Conservation (phyloP, 1,284 basidiomycete genomes). For the Pseudozyma hubeiensis region DNA sequence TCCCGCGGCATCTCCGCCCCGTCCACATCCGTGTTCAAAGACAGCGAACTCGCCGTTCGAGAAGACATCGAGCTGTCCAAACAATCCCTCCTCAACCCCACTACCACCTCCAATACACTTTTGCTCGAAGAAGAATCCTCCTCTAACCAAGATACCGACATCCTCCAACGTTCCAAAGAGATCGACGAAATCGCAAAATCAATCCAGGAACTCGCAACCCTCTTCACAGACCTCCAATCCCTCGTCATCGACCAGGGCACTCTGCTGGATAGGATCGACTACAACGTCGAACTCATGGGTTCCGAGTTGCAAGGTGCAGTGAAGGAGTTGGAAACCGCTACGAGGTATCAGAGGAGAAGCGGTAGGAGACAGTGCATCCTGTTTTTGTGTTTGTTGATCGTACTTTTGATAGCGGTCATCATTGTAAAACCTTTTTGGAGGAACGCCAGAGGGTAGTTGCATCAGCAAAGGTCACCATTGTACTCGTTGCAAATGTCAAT, state of each 20-base stretch:
- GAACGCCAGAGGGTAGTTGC: no score
- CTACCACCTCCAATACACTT: slow-evolving; percentile 13
- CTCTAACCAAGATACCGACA: slow-evolving; percentile 20
- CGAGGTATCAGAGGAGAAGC: slow-evolving; percentile 91
- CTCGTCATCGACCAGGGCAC: slow-evolving; percentile 99
- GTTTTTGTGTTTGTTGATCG: slow-evolving; percentile 86
- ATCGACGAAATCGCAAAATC: slow-evolving; percentile 91
- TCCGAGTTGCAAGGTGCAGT: slow-evolving; percentile 85
- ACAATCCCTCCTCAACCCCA: slow-evolving; percentile 5
- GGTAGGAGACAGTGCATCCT: slow-evolving; percentile 93
- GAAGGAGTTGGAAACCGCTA: slow-evolving; percentile 84
- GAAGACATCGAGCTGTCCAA: slow-evolving; percentile 63
- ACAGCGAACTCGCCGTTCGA: slow-evolving; percentile 54
- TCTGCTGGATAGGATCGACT: slow-evolving; percentile 93
- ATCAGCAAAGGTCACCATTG: no score
- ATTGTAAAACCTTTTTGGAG: slow-evolving; percentile 78
- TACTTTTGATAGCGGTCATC: slow-evolving; percentile 82
- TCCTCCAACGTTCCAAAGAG: slow-evolving; percentile 74
- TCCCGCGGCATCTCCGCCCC: slow-evolving; percentile 24
- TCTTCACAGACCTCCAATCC: slow-evolving; percentile 92
- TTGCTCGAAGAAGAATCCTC: slow-evolving; percentile 22
- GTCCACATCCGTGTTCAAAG: slow-evolving; percentile 20
- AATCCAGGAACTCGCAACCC: slow-evolving; percentile 88
- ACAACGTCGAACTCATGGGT: slow-evolving; percentile 93
- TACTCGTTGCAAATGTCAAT: no score